Evolutionary conservation across 1,139 yeast genomes (phyloP), one percentile per base, ranked within the genome.

Genomic region (Candida freyschussii): DNA sequence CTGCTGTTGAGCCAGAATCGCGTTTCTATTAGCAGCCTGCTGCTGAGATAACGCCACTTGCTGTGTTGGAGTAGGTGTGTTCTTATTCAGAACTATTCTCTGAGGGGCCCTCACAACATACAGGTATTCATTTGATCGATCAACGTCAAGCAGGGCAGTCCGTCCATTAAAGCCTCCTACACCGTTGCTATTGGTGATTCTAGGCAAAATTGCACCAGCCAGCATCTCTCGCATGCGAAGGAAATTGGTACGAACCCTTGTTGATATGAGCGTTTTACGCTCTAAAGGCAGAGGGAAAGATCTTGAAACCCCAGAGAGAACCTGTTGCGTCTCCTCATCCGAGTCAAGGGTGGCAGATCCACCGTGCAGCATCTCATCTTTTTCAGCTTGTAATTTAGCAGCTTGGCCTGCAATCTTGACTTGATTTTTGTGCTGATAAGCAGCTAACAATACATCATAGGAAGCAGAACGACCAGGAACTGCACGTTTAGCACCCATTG

Each of bases 401-500:
- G 83, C 81, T 33, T 76, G 80, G 1, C 86, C 87, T 9, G 93
- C 95, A 45, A 81, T 72, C 56, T 85, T 87, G 27, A 94, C 91
- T 60, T 89, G 96, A 56, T 89, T 91, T 48, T 87, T 74, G 53
- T 87, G 79, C 60, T 91, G 98, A 55, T 91, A 89, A 27, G 85
- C 91, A 26, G 91, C 89, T 39, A 91, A 65, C 34, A 91, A 65
- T 17, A 78, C 78, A 59, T 91, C 98, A 57, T 87, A 91, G 0
- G 96, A 89, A 7, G 93, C 89, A 32, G 94, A 78, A 49, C 98
- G 71, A 6, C 98, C 98, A 19, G 77, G 77, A 16, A 91, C 98
- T 1, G 96, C 91, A 49, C 98, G 73, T 52, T 91, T 91, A 16
- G 96, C 95, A 17, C 96, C 96, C 96, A 91, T 89, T 1, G 96